These are phyloP conservation scores for Tagetes patula DNA, from an alignment of 129 eudicot species.

Conservation along the genomic window DNA sequence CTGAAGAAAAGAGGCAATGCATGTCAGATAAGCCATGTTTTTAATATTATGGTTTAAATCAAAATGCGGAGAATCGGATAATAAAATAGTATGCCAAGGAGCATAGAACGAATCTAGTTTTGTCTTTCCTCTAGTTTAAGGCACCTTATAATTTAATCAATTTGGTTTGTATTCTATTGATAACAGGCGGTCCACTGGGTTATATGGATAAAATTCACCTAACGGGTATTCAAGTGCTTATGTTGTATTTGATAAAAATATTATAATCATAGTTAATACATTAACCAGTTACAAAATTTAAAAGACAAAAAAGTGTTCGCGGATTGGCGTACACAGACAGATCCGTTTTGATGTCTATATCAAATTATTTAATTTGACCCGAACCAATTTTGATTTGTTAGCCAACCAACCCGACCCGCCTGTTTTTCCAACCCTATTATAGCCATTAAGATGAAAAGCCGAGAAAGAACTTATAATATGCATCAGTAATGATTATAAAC, in stretches of 20 bases:
- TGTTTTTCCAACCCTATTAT: neutral
- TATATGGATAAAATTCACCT: neutral
- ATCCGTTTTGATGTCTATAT: neutral
- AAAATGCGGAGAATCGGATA: neutral
- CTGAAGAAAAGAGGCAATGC: constrained; percentile 46
- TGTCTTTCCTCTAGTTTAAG: constrained; percentile 7
- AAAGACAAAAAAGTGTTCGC: neutral
- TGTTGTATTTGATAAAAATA: neutral
- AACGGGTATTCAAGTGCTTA: neutral
- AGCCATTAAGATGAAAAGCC: neutral
- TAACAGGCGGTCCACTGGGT: neutral
- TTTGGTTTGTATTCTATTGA: neutral
- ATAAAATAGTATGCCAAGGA: neutral
- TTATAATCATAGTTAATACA: neutral
- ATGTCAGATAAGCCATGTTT: constrained; percentile 7
- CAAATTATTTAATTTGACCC: constrained; percentile 1
- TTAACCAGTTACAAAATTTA: neutral
- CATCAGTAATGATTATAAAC: constrained; percentile 9
- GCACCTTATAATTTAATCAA: neutral
- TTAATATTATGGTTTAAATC: constrained; percentile 1
- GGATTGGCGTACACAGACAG: too few relatives aligned
- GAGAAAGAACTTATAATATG: constrained; percentile 1
- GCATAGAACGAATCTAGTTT: constrained; percentile 3
- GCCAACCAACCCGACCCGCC: neutral
- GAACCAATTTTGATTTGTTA: neutral